These are phyloP conservation scores for Didymellaceae sp. DNA, from an alignment of 2,329 filamentous ascomycete genomes.

Conservation along the genomic window DNA sequence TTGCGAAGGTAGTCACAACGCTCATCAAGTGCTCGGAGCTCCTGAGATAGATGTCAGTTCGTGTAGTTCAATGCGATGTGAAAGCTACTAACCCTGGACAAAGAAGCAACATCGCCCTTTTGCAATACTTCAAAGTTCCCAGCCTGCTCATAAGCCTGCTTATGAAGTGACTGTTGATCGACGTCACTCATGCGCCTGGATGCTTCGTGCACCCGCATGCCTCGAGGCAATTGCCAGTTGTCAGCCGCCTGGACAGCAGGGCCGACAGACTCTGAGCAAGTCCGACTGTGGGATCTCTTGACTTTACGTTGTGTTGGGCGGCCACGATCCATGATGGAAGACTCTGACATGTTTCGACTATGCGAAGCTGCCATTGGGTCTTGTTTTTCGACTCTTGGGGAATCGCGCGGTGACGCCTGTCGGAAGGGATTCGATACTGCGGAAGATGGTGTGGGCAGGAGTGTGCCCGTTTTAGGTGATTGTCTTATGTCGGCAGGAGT, in stretches of 20 bases:
- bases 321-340: constrained; percentile 48
- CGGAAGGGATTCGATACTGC: constrained; percentile 42
- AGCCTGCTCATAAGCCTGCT: constrained; percentile 49
- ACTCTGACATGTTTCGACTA: constrained; percentile 47
- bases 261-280: constrained; percentile 43
- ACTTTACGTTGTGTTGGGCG: constrained; percentile 42
- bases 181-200: constrained; percentile 40
- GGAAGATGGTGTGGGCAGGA: constrained; percentile 40
- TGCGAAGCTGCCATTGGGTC: constrained; percentile 34
- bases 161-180: constrained; percentile 47
- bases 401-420: constrained; percentile 41
- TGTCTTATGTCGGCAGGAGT: constrained; percentile 40
- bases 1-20: constrained; percentile 78
- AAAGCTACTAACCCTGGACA: constrained; percentile 63
- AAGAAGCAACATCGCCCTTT: constrained; percentile 50
- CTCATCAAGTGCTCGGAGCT: constrained; percentile 77
- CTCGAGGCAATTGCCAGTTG: constrained; percentile 46
- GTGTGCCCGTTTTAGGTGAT: constrained; percentile 39
- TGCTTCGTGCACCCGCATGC: constrained; percentile 47
- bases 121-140: constrained; percentile 51
- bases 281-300: constrained; percentile 42
- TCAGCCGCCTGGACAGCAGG: constrained; percentile 32
- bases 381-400: constrained; percentile 41
- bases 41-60: constrained; percentile 55
- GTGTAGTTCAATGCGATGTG: not conserved